Conservation (phyloP, 306 rosid genomes). For the Canavalia gladiata region DNA sequence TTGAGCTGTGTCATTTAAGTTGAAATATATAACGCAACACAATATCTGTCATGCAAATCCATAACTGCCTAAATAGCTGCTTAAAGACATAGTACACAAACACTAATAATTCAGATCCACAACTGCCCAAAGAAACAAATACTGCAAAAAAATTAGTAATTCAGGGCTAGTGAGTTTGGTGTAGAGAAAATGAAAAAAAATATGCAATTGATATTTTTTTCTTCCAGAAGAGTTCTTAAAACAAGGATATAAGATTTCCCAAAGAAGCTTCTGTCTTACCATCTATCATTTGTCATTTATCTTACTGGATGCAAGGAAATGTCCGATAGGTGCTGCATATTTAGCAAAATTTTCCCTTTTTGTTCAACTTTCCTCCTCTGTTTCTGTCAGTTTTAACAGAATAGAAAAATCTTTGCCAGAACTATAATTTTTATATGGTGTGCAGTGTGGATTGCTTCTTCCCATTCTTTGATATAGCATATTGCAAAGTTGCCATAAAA, state of each 20-base stretch:
- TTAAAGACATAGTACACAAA: too few relatives aligned
- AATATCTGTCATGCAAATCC: too few relatives aligned
- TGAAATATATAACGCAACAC: too few relatives aligned
- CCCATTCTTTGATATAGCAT: conserved; percentile 6
- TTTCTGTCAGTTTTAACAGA: neutral
- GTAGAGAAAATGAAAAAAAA: neutral
- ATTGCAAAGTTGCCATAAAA: conserved; percentile 10
- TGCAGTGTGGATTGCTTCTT: neutral
- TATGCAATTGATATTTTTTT: neutral
- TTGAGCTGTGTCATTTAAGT: neutral
- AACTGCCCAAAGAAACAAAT: too few relatives aligned
- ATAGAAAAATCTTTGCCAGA: neutral
- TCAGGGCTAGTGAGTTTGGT: too few relatives aligned
- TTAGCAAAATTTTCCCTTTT: neutral
- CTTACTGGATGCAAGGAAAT: neutral
- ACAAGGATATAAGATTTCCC: neutral
- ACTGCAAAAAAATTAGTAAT: too few relatives aligned
- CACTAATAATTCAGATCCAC: too few relatives aligned
- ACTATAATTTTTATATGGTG: neutral
- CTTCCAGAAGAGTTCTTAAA: neutral
- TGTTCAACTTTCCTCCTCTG: neutral
- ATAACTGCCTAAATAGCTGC: too few relatives aligned
- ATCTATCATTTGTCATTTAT: neutral
- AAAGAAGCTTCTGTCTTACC: neutral
- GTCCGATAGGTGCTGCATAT: neutral